These are phyloP conservation scores for Talaromyces ruber DNA, from an alignment of 495 filamentous ascomycete genomes.

Conservation along the genomic window DNA sequence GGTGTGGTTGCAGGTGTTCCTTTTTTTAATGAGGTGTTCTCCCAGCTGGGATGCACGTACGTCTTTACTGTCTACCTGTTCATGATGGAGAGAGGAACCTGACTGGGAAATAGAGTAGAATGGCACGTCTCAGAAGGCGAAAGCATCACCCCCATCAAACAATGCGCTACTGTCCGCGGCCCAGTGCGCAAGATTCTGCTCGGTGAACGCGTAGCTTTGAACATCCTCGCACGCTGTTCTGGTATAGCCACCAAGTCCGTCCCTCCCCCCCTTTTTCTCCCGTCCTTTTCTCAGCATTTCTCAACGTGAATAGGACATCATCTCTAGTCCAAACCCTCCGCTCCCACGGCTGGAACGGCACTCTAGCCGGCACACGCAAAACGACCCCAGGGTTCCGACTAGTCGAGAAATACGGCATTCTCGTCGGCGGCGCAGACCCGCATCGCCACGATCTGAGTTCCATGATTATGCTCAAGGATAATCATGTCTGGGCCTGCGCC, in stretches of 20 bases:
- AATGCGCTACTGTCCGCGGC: conserved; percentile 75
- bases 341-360: conserved; percentile 63
- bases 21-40: conserved; percentile 92
- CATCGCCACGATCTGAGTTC: conserved; percentile 85
- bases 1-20: conserved; percentile 88
- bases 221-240: conserved; percentile 84
- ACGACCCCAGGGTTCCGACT: conserved; percentile 93
- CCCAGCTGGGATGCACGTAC: conserved; percentile 75
- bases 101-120: conserved; percentile 46
- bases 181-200: conserved; percentile 81
- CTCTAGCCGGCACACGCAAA: conserved; percentile 91
- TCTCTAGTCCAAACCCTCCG: conserved; percentile 44
- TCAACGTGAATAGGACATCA: conserved; percentile 19
- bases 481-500: conserved; percentile 83
- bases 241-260: conserved; percentile 73
- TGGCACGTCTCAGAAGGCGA: conserved; percentile 80
- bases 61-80: conserved; percentile 10
- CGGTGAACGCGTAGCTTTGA: conserved; percentile 87
- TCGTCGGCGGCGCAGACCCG: conserved; percentile 82
- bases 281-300: background rate
- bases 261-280: background rate
- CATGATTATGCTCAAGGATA: conserved; percentile 99
- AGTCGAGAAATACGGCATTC: conserved; percentile 96
- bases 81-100: background rate
- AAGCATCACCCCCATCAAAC: conserved; percentile 45